phyloP scores from a whole-genome alignment of 2,329 filamentous ascomycete species.

The Fusarium sp. region DNA sequence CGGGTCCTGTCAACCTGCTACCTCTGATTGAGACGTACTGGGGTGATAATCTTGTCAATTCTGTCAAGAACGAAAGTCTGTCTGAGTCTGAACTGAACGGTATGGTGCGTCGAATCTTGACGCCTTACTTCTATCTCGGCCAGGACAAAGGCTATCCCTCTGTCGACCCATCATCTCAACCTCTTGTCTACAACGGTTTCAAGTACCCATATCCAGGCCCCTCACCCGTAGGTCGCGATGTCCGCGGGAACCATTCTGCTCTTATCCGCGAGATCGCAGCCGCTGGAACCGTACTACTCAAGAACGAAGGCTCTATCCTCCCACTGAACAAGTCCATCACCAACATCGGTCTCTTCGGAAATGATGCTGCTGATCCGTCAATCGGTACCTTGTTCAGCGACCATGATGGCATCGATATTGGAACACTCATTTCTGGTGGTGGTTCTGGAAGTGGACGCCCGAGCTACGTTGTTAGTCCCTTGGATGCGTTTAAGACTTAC shows the following conservation, averaged over 20 bases:
- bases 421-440: background rate
- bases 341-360: slow-evolving; percentile 72
- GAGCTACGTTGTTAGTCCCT: background rate
- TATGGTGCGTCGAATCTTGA: slow-evolving; percentile 12
- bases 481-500: background rate
- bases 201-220: slow-evolving; percentile 55
- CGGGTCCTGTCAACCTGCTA: slow-evolving; percentile 64
- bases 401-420: background rate
- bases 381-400: background rate
- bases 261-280: slow-evolving; percentile 69
- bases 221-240: slow-evolving; percentile 66
- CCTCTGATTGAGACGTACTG: background rate
- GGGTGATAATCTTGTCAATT: background rate
- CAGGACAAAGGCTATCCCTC: slow-evolving; percentile 3
- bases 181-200: slow-evolving; percentile 1
- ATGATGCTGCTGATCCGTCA: slow-evolving; percentile 65
- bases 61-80: slow-evolving; percentile 3
- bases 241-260: slow-evolving; percentile 70
- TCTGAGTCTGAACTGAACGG: background rate
- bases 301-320: slow-evolving; percentile 69
- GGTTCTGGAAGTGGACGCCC: background rate
- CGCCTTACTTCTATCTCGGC: slow-evolving; percentile 11
- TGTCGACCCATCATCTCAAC: slow-evolving; percentile 1
- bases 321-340: slow-evolving; percentile 65
- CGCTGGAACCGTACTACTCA: slow-evolving; percentile 74